phyloP scores from a whole-genome alignment of 2,329 filamentous ascomycete genomes.

The Aspergillus pseudotamarii region DNA sequence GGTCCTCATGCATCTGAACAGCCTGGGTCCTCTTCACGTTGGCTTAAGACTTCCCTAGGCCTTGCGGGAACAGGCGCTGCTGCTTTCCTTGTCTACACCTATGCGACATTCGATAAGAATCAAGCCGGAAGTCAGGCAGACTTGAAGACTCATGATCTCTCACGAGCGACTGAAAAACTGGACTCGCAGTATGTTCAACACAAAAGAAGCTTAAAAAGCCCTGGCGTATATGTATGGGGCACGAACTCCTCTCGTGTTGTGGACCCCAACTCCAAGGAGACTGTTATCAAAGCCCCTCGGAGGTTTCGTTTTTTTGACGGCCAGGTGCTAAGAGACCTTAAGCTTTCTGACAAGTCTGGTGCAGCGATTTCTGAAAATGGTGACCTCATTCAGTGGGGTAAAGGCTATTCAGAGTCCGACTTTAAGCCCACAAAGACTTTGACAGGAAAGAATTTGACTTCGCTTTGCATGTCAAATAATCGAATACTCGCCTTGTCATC shows the following conservation, averaged over 20 bases:
- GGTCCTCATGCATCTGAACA: slow-evolving; percentile 17
- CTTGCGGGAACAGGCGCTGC: slow-evolving; percentile 35
- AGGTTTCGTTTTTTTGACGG: slow-evolving; percentile 82
- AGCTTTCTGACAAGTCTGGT: slow-evolving; percentile 78
- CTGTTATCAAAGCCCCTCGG: slow-evolving; percentile 75
- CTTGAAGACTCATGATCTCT: slow-evolving; percentile 23
- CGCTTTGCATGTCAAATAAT: slow-evolving; percentile 77
- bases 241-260: slow-evolving; percentile 84
- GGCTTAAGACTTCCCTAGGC: slow-evolving; percentile 35
- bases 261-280: slow-evolving; percentile 77
- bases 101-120: slow-evolving; percentile 23
- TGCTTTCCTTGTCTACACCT: slow-evolving; percentile 36
- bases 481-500: slow-evolving; percentile 78
- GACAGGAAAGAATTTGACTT: slow-evolving; percentile 76
- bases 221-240: slow-evolving; percentile 93
- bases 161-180: slow-evolving; percentile 59
- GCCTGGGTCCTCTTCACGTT: slow-evolving; percentile 23
- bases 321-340: slow-evolving; percentile 81
- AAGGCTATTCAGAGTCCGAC: slow-evolving; percentile 68
- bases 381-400: slow-evolving; percentile 90
- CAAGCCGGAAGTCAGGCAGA: slow-evolving; percentile 22
- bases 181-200: slow-evolving; percentile 88
- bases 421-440: slow-evolving; percentile 71
- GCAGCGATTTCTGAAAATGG: slow-evolving; percentile 86
- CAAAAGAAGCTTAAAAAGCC: slow-evolving; percentile 76